These are phyloP conservation scores for Lanmaoa pseudosensibilis DNA, from an alignment of 768 basidiomycete genomes.

Conservation along the genomic window DNA sequence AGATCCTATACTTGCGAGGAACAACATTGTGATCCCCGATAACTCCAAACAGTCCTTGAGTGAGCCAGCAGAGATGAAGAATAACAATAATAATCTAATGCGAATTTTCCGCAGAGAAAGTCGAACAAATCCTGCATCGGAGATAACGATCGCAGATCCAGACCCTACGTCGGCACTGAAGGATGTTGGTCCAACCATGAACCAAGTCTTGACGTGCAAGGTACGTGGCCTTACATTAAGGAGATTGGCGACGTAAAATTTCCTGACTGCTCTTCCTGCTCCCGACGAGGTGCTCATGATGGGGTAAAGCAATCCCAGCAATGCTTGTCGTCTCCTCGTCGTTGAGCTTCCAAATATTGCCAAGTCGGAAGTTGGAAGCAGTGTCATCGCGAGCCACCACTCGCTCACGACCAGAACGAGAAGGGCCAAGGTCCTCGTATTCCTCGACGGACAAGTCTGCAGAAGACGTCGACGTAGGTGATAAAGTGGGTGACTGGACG, in stretches of 20 bases:
- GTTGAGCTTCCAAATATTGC: constrained; percentile 72
- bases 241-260: constrained; percentile 30
- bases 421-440: constrained; percentile 34
- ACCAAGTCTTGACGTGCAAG: not conserved
- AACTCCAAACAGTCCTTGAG: constrained; percentile 35
- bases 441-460: constrained; percentile 68
- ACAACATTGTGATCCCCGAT: constrained; percentile 23
- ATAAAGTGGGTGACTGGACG: constrained; percentile 64
- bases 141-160: not conserved
- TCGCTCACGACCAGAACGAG: constrained; percentile 28
- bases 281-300: constrained; percentile 39
- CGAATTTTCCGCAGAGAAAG: constrained; percentile 22
- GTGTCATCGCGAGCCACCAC: constrained; percentile 30
- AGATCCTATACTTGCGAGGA: constrained; percentile 34
- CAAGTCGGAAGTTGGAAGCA: constrained; percentile 32
- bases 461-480: constrained; percentile 64
- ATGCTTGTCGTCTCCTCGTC: constrained; percentile 66
- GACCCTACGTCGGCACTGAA: not conserved
- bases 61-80: constrained; percentile 25
- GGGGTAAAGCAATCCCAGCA: constrained; percentile 49
- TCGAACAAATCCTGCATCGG: constrained; percentile 9
- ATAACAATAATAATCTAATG: constrained; percentile 35
- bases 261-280: constrained; percentile 44
- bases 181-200: not conserved
- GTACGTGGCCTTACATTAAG: constrained; percentile 17